Evolutionary conservation across 495 filamentous ascomycete genomes (phyloP).

Genomic region (Ascodesmis nigricans): DNA sequence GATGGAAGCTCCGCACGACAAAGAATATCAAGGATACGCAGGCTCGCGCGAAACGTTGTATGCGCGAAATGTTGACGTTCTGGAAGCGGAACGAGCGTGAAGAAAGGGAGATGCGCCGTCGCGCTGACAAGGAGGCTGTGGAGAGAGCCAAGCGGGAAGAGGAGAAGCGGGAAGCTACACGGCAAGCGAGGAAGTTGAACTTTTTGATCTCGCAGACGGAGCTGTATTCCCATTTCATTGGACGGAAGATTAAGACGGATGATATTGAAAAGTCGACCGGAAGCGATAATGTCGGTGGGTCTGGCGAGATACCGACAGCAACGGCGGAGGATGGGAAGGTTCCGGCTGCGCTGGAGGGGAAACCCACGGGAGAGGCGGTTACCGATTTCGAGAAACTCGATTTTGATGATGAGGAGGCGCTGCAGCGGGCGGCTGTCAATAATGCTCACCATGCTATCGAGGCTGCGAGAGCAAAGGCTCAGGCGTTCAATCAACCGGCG

Average conservation of each 20-base stretch:
- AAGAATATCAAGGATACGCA: conserved; percentile 97
- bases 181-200: conserved; percentile 95
- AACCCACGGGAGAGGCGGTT: conserved; percentile 38
- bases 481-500: conserved; percentile 63
- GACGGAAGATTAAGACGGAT: conserved; percentile 93
- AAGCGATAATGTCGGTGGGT: conserved; percentile 40
- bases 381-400: conserved; percentile 86
- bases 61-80: conserved; percentile 99
- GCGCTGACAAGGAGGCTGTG: conserved; percentile 86
- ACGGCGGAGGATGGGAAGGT: conserved; percentile 29
- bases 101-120: conserved; percentile 79
- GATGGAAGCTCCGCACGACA: conserved; percentile 94
- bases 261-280: conserved; percentile 79
- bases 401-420: conserved; percentile 78
- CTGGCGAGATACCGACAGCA: conserved; percentile 22
- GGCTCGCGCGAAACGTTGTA: conserved; percentile 85
- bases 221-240: conserved; percentile 97
- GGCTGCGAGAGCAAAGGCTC: conserved; percentile 78
- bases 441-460: conserved; percentile 95
- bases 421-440: conserved; percentile 67
- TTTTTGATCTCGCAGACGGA: conserved; percentile 99
- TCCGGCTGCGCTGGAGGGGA: too few relatives aligned
- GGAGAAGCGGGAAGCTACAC: conserved; percentile 85
- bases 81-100: conserved; percentile 98
- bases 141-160: conserved; percentile 93